These are phyloP conservation scores for Botryotinia globosa DNA, from an alignment of 2,329 filamentous ascomycete genomes.

Conservation along the genomic window DNA sequence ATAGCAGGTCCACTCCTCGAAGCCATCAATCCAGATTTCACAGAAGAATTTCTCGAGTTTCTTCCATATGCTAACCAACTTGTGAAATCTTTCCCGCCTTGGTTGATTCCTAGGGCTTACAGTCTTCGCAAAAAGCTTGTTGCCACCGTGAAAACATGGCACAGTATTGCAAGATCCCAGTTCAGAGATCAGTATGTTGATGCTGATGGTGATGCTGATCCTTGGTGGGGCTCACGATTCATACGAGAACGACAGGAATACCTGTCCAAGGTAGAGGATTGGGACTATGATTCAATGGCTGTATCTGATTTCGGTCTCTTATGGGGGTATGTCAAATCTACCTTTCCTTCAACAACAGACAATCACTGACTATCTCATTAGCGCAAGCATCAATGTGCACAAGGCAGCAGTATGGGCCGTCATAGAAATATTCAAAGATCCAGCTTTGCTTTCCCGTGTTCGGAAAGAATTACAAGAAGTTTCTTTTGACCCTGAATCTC, in stretches of 20 bases:
- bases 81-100: not conserved
- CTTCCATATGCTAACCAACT: not conserved
- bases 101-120: not conserved
- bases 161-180: not conserved
- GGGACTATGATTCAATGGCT: not conserved
- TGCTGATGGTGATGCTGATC: not conserved
- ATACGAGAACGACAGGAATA: not conserved
- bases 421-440: conserved; percentile 8
- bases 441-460: not conserved
- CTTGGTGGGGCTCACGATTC: not conserved
- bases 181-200: not conserved
- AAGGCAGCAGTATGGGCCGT: not conserved
- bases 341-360: not conserved
- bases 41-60: not conserved
- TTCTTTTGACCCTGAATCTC: not conserved
- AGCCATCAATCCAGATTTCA: not conserved
- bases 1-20: not conserved
- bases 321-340: not conserved
- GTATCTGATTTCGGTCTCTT: not conserved
- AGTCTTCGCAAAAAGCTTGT: not conserved
- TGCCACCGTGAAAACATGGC: not conserved
- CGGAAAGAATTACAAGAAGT: not conserved
- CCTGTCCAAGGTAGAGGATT: not conserved
- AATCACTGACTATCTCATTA: not conserved
- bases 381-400: not conserved